These are phyloP conservation scores for Cordyceps cicadae DNA, from an alignment of 2,329 filamentous ascomycete species.

Conservation along the genomic window DNA sequence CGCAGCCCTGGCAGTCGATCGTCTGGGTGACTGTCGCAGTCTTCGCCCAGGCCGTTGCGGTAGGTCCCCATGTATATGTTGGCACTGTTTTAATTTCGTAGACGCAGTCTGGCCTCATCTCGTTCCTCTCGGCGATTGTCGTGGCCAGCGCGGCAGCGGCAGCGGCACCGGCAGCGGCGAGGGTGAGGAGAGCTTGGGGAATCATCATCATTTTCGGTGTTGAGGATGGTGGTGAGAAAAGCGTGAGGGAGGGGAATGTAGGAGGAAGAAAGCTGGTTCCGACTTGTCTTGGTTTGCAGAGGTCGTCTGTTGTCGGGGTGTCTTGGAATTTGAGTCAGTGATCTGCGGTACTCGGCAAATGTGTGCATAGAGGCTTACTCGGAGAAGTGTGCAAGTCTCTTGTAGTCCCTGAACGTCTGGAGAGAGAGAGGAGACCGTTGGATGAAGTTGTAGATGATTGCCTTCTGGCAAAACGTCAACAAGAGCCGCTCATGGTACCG, in stretches of 20 bases:
- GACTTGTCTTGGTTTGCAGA: too few relatives aligned
- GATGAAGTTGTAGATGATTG: too few relatives aligned
- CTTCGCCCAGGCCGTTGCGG: constrained; percentile 19
- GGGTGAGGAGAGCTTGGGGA: background rate
- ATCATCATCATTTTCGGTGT: background rate
- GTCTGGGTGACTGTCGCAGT: constrained; percentile 18
- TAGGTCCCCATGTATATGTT: constrained; percentile 16
- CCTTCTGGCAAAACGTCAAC: background rate
- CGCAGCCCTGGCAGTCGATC: constrained; percentile 22
- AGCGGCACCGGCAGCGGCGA: background rate
- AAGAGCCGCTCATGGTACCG: background rate
- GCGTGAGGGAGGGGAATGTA: background rate
- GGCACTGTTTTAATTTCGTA: background rate
- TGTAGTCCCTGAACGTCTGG: too few relatives aligned
- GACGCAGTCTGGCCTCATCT: constrained; percentile 11
- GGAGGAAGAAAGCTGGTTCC: background rate
- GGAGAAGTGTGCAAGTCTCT: too few relatives aligned
- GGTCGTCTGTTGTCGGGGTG: too few relatives aligned
- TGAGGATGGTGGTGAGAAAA: background rate
- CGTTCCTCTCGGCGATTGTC: background rate
- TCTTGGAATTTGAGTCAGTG: too few relatives aligned
- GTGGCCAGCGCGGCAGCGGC: background rate
- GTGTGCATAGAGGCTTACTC: too few relatives aligned
- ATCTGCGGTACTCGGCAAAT: too few relatives aligned
- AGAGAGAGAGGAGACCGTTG: too few relatives aligned